Evolutionary conservation across 352 stramenopile species (phyloP).

Genomic region (Phytophthora fragariaefolia): DNA sequence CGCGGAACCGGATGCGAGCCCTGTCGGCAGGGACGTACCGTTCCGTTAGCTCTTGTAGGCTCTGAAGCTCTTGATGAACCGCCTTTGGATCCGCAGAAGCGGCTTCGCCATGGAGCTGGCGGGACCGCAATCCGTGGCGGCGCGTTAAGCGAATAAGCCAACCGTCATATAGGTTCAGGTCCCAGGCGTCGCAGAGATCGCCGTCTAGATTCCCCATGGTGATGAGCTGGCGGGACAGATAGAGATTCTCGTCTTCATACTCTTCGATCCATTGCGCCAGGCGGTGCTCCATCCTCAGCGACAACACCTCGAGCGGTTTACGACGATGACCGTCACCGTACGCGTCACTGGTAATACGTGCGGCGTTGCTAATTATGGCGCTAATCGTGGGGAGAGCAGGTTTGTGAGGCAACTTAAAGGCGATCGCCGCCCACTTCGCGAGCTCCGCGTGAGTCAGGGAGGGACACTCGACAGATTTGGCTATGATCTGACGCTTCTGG

Average conservation of each 20-base stretch:
- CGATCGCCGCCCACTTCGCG: background rate
- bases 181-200: conserved; percentile 2
- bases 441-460: background rate
- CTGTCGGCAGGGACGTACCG: conserved; percentile 4
- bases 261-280: background rate
- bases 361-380: background rate
- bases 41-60: conserved; percentile 5
- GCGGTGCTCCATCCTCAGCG: background rate
- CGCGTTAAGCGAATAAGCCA: conserved; percentile 7
- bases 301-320: background rate
- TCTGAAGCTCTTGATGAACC: background rate
- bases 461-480: background rate
- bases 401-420: background rate
- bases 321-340: background rate
- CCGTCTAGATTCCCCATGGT: background rate
- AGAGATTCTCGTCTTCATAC: background rate
- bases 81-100: background rate
- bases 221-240: background rate
- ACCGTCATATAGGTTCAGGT: conserved; percentile 5
- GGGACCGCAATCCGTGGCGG: background rate
- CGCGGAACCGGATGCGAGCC: too few relatives aligned
- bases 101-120: conserved; percentile 7
- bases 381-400: background rate
- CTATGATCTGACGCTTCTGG: background rate
- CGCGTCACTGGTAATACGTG: background rate